Evolutionary conservation across 202 grass and related monocot species (phyloP), one percentile per base, ranked within the genome.

Genomic region (Schoenoplectus tabernaemontani): DNA sequence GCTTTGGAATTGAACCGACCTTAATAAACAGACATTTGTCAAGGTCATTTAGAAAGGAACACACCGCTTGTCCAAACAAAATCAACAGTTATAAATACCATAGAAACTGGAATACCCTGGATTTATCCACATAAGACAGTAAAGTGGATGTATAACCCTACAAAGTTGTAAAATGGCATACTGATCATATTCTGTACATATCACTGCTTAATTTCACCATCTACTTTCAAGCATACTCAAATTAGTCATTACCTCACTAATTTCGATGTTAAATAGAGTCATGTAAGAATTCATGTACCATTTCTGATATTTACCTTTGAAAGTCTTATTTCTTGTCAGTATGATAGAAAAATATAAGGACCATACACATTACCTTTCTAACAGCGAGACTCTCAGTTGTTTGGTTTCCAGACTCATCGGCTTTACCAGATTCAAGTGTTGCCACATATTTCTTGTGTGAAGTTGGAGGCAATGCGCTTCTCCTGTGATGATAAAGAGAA

Each of bases 371-470:
- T 80, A 92, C 95, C 95, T 98, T 94, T 83, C 94, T 98, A 64
- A 98, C 91, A 80, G 91, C 89, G 39, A 98, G 87, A 87, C 83
- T 84, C 66, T 92, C 84, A 75, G 85, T 92, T 12, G 94, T 97
- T 89, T 89, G 86, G 84, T 97, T 97, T 90, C 89, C 83, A 32
- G 42, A 51, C 61, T 78, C 62, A 83, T 54, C 53, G 85, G 37
- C 42, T 51, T 77, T 76, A 68, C 72, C 76, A 84, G 85, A 65
- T 30, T 84, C 84, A 59, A 81, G 50, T 87, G 86, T 87, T 84
- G 83, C 88, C 63, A 70, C 41, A 58, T 79, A 61, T 69, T 59
- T 75, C 47, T 33, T 81, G 17, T 76, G 69, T 74, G 78, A 86
- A 46, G 69, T 82, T 84, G 41, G n/a, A 87, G 84, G 39, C 68